phyloP scores from a whole-genome alignment of 1,284 basidiomycete species.

The Athelia sp. region DNA sequence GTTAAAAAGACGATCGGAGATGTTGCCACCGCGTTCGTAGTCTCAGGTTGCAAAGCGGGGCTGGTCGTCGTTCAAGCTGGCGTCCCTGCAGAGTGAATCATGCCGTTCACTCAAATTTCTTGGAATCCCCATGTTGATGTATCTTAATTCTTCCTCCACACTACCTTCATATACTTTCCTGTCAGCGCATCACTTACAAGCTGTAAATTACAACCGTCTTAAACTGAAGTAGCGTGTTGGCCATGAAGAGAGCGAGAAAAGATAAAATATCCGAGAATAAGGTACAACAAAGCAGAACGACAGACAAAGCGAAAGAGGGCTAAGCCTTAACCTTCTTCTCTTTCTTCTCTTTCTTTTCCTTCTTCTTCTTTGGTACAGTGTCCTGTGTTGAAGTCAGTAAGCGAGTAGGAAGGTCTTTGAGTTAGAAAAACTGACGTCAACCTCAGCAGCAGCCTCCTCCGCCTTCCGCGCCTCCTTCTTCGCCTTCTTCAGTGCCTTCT shows the following conservation, averaged over 20 bases:
- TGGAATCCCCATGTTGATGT: too few relatives aligned
- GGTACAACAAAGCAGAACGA: conserved; percentile 1
- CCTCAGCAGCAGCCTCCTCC: conserved; percentile 29
- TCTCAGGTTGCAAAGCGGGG: conserved; percentile 54
- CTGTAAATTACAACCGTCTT: too few relatives aligned
- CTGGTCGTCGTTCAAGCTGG: conserved; percentile 71
- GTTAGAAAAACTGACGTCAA: conserved; percentile 25
- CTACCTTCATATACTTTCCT: conserved; percentile 4
- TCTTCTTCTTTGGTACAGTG: conserved; percentile 27
- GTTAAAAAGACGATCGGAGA: conserved; percentile 81
- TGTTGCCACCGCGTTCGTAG: conserved; percentile 69
- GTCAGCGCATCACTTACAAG: not conserved
- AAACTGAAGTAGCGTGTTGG: too few relatives aligned
- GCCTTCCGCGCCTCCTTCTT: conserved; percentile 59
- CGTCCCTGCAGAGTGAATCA: not conserved
- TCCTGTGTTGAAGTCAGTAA: conserved; percentile 17
- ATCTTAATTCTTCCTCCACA: too few relatives aligned
- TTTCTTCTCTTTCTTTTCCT: conserved; percentile 41
- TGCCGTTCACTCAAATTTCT: not conserved
- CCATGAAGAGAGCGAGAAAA: too few relatives aligned
- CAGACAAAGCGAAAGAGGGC: conserved; percentile 8
- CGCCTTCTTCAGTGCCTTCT: conserved; percentile 76
- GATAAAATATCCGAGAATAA: not conserved
- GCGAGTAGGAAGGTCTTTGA: conserved; percentile 5
- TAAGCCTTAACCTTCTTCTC: conserved; percentile 37